A percentile compares a stretch with the other conserved stretches of the same genome.
Evolutionary conservation across 768 basidiomycete genomes (phyloP).

Genomic region (Lyophyllum shimeji): DNA sequence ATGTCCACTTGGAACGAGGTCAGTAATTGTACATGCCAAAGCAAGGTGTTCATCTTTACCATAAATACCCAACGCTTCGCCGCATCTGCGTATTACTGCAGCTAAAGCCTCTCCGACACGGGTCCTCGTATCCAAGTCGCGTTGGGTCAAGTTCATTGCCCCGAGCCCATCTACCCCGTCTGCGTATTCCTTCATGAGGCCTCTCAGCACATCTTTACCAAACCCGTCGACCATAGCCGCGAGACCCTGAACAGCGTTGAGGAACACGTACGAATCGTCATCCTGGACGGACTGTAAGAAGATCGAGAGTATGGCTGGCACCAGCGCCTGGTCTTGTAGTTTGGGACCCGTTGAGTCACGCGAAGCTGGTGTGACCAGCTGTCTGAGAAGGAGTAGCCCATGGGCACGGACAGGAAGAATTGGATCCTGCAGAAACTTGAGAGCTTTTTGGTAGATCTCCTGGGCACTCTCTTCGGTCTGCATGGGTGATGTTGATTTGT

Average conservation of each 20-base stretch:
- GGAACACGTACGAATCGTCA: constrained; percentile 93
- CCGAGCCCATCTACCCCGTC: constrained; percentile 50
- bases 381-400: constrained; percentile 78
- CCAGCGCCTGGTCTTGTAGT: constrained; percentile 55
- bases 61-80: constrained; percentile 64
- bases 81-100: constrained; percentile 72
- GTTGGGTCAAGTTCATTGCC: constrained; percentile 43
- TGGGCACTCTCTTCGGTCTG: constrained; percentile 45
- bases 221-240: constrained; percentile 80
- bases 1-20: constrained; percentile 50
- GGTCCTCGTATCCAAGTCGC: constrained; percentile 72
- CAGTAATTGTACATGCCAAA: not conserved
- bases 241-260: constrained; percentile 90
- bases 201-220: constrained; percentile 69
- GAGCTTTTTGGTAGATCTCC: constrained; percentile 80
- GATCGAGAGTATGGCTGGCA: constrained; percentile 83
- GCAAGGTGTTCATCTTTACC: constrained; percentile 43
- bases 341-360: constrained; percentile 19
- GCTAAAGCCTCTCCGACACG: constrained; percentile 86
- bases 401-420: constrained; percentile 93
- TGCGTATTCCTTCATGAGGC: constrained; percentile 67
- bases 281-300: constrained; percentile 86
- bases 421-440: constrained; percentile 87
- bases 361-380: constrained; percentile 56
- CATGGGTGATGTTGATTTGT: constrained; percentile 20